Percentiles rank a stretch among this genome's conserved stretches.
Evolutionary conservation across 192 early-diverging fungal species (phyloP).

Genomic region (Mortierella antarctica): DNA sequence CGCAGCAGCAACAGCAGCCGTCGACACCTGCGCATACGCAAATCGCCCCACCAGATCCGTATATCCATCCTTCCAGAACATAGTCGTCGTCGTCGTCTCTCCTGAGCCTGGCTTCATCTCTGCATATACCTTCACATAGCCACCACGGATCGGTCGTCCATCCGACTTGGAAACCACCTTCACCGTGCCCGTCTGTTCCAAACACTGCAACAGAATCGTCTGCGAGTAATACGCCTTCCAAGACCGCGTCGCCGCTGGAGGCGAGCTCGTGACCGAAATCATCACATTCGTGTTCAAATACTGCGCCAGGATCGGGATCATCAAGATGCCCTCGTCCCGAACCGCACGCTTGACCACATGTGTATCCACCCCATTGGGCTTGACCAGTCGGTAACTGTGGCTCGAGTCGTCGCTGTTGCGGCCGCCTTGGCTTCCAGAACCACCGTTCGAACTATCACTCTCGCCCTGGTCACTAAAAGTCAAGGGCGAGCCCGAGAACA

Average conservation of each 20-base stretch:
- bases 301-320: conserved; percentile 39
- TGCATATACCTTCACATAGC: conserved; percentile 64
- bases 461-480: conserved; percentile 57
- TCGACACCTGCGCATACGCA: conserved; percentile 58
- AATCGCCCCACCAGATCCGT: conserved; percentile 62
- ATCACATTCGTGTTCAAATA: conserved; percentile 52
- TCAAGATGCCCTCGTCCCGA: conserved; percentile 13
- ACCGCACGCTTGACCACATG: conserved; percentile 33
- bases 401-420: conserved; percentile 8
- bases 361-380: conserved; percentile 34
- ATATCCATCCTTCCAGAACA: conserved; percentile 67
- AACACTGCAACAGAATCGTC: conserved; percentile 50
- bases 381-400: conserved; percentile 35
- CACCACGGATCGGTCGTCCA: conserved; percentile 53
- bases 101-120: conserved; percentile 33
- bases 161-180: conserved; percentile 43
- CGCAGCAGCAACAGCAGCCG: conserved; percentile 34
- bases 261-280: conserved; percentile 36
- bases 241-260: conserved; percentile 22
- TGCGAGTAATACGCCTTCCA: conserved; percentile 59
- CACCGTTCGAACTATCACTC: conserved; percentile 18
- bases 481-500: conserved; percentile 62
- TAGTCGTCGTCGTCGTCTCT: not conserved
- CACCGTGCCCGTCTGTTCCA: conserved; percentile 53
- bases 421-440: not conserved